These are phyloP conservation scores for Parachlorella kessleri DNA, from an alignment of 139 green algal genomes.

Conservation along the genomic window DNA sequence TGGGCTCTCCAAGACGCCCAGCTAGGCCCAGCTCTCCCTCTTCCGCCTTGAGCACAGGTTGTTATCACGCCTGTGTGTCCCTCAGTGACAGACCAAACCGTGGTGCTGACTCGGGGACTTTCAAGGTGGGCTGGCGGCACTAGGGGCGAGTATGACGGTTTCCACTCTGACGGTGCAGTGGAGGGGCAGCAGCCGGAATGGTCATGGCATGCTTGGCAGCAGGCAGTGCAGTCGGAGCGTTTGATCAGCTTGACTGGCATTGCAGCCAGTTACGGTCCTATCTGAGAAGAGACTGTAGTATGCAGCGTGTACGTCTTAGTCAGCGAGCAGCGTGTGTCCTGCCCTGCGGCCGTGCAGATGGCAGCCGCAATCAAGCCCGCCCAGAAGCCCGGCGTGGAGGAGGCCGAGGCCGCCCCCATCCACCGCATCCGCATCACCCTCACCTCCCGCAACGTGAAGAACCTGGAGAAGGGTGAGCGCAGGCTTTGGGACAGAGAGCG, in stretches of 20 bases:
- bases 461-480: constrained; percentile 95
- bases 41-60: no score
- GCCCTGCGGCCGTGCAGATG: no score
- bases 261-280: no score
- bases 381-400: constrained; percentile 77
- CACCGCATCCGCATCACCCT: constrained; percentile 99
- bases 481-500: background rate
- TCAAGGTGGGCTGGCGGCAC: constrained; percentile 9
- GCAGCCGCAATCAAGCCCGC: constrained; percentile 44
- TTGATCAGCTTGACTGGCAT: background rate
- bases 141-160: background rate
- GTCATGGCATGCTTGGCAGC: no score
- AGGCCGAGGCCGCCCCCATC: constrained; percentile 57
- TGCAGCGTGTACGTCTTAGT: no score
- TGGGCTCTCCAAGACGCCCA: no score
- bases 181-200: background rate
- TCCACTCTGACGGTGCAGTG: background rate
- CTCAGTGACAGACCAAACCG: constrained; percentile 44
- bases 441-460: constrained; percentile 94
- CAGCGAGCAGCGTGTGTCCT: no score
- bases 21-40: no score
- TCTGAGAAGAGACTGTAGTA: no score
- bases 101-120: constrained; percentile 46
- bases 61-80: no score
- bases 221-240: no score